Evolutionary conservation across 306 rosid genomes (phyloP).

Genomic region (Boehmeria nivea): DNA sequence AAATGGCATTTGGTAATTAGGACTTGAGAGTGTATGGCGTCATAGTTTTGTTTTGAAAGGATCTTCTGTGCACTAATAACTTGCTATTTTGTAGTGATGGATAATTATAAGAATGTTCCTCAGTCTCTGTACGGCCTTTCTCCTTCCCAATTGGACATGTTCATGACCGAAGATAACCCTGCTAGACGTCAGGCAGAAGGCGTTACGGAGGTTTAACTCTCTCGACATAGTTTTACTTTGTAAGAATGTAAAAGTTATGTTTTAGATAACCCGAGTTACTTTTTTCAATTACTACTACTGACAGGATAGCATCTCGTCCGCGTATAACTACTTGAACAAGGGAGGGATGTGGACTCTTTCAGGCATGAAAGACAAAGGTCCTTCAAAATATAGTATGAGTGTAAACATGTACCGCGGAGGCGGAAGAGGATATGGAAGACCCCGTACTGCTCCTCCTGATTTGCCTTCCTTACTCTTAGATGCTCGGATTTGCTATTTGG

Average conservation of each 20-base stretch:
- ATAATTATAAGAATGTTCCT: constrained; percentile 74
- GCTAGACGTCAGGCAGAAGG: constrained; percentile 46
- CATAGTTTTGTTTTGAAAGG: background rate
- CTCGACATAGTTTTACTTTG: constrained; percentile 9
- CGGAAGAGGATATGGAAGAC: constrained; percentile 67
- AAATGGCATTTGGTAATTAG: background rate
- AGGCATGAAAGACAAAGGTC: constrained; percentile 33
- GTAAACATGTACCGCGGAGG: constrained; percentile 84
- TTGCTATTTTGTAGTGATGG: constrained; percentile 50
- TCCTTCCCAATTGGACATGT: constrained; percentile 91
- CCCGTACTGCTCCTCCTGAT: constrained; percentile 85
- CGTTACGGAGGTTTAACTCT: constrained; percentile 65
- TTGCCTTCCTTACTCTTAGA: constrained; percentile 87
- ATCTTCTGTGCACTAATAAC: constrained; percentile 10
- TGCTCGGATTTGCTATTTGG: constrained; percentile 79
- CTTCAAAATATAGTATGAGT: constrained; percentile 75
- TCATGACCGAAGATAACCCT: constrained; percentile 80
- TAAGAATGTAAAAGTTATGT: background rate
- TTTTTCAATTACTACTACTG: constrained; percentile 12
- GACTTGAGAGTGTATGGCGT: background rate
- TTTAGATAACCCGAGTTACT: constrained; percentile 13
- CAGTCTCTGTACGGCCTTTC: constrained; percentile 70
- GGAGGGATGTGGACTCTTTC: constrained; percentile 81
- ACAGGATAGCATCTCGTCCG: constrained; percentile 82
- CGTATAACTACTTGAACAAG: constrained; percentile 58